Conservation (phyloP, 164 flowering plant species). For the Macadamia tetraphylla region DNA sequence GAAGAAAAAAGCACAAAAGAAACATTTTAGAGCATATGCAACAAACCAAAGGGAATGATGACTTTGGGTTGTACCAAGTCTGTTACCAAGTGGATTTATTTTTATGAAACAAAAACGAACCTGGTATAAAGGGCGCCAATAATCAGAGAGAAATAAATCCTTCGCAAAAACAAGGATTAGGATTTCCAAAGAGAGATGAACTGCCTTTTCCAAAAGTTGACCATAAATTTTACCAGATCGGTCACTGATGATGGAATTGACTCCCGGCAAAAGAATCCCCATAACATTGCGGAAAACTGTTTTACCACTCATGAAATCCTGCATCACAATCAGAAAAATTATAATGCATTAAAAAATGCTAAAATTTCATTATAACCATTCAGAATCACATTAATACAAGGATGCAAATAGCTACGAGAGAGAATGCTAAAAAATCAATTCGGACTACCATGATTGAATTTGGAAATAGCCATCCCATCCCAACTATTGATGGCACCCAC, state of each 20-base stretch:
- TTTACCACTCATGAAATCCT: conserved; percentile 99
- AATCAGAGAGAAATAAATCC: conserved; percentile 77
- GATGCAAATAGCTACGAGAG: neutral
- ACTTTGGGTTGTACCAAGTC: no score
- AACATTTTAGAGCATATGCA: neutral
- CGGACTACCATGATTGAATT: no score
- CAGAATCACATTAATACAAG: neutral
- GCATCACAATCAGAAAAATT: conserved; percentile 18
- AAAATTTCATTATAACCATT: neutral
- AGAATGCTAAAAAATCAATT: no score
- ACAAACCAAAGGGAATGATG: neutral
- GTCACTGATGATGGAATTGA: conserved; percentile 54
- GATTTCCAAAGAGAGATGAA: conserved; percentile 78
- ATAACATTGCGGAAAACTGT: conserved; percentile 76
- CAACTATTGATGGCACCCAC: no score
- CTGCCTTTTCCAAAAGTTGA: conserved; percentile 84
- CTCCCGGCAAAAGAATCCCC: conserved; percentile 82
- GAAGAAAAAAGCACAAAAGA: neutral
- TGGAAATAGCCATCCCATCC: no score
- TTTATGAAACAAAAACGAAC: conserved; percentile 27
- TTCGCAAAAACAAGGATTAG: conserved; percentile 72
- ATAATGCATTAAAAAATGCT: neutral
- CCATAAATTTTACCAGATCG: conserved; percentile 78
- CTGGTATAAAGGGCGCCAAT: conserved; percentile 93
- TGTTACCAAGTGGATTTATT: no score